Percentiles rank a stretch among this genome's conserved stretches.
Conservation (phyloP, 441 rosid species). For the Euphorbia schlechtendalii region DNA sequence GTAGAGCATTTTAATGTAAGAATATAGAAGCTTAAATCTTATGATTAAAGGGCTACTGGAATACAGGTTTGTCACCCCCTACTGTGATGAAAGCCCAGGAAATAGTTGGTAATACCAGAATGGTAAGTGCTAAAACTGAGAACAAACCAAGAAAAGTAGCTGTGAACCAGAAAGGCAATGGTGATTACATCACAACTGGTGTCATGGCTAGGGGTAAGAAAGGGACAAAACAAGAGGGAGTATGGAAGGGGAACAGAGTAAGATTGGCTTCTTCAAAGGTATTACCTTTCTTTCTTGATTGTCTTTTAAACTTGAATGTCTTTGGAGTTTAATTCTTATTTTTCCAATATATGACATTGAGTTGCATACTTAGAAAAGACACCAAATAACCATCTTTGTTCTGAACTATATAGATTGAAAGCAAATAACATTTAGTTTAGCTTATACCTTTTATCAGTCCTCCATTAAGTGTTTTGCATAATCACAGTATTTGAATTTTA, state of each 20-base stretch:
- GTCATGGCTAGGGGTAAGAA: slow-evolving; percentile 21
- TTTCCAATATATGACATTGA: neutral
- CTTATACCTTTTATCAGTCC: too few species aligned
- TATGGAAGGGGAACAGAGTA: slow-evolving; percentile 20
- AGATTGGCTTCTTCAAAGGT: slow-evolving; percentile 35
- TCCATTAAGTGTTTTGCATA: too few species aligned
- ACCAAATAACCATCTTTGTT: neutral
- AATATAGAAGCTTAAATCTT: too few species aligned
- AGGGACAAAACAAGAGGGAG: slow-evolving; percentile 18
- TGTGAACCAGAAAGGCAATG: slow-evolving; percentile 18
- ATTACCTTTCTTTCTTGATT: too few species aligned
- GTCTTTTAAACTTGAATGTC: neutral
- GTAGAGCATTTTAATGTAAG: too few species aligned
- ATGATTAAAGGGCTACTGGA: too few species aligned
- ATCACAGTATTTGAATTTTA: neutral
- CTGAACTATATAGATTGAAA: too few species aligned
- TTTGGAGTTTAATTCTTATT: neutral
- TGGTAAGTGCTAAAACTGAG: slow-evolving; percentile 32
- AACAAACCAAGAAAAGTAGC: slow-evolving; percentile 23
- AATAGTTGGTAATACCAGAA: slow-evolving; percentile 21
- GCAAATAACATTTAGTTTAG: too few species aligned
- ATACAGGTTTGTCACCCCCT: slow-evolving; percentile 7
- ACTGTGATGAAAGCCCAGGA: neutral
- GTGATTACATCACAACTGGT: slow-evolving; percentile 20
- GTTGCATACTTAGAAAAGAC: too few species aligned